Percentiles rank a stretch among this genome's conserved stretches.
These are phyloP conservation scores for Claviceps spartinae DNA, from an alignment of 2,329 filamentous ascomycete species.

Conservation along the genomic window DNA sequence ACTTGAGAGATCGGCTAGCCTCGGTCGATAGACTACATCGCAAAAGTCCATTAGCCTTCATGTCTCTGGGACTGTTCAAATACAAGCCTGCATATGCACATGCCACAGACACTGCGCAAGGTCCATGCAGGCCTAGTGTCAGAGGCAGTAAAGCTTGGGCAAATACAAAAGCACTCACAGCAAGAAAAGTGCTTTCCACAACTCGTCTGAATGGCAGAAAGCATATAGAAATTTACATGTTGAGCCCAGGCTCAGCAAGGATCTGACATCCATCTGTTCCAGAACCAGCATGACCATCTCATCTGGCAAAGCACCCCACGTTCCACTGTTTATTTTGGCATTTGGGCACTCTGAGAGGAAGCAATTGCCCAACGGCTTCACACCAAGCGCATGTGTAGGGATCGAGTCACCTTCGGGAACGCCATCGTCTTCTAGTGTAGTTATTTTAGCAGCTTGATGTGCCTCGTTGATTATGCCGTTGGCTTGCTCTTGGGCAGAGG, in stretches of 20 bases:
- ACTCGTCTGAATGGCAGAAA: conserved; percentile 68
- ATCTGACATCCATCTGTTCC: conserved; percentile 54
- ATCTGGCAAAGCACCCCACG: conserved; percentile 59
- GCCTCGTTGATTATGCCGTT: neutral
- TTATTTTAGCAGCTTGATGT: neutral
- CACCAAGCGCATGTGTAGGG: conserved; percentile 64
- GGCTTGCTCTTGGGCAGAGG: neutral
- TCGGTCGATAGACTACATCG: conserved; percentile 14
- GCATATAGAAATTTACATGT: conserved; percentile 82
- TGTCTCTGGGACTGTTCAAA: neutral
- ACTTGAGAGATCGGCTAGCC: conserved; percentile 29
- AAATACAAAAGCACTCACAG: conserved; percentile 46
- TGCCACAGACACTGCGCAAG: neutral
- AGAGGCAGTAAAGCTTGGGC: neutral
- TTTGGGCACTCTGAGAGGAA: conserved; percentile 52
- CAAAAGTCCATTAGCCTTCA: neutral
- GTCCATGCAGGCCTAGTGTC: conserved; percentile 4
- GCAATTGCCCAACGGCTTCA: conserved; percentile 81
- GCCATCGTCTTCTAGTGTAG: neutral
- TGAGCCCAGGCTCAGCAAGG: conserved; percentile 53
- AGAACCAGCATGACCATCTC: conserved; percentile 64
- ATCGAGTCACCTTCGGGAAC: conserved; percentile 33
- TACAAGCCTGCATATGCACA: neutral
- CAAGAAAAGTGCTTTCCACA: conserved; percentile 79
- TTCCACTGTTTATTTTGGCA: conserved; percentile 52